phyloP scores from a whole-genome alignment of 129 eudicot species.

The Silybum marianum region DNA sequence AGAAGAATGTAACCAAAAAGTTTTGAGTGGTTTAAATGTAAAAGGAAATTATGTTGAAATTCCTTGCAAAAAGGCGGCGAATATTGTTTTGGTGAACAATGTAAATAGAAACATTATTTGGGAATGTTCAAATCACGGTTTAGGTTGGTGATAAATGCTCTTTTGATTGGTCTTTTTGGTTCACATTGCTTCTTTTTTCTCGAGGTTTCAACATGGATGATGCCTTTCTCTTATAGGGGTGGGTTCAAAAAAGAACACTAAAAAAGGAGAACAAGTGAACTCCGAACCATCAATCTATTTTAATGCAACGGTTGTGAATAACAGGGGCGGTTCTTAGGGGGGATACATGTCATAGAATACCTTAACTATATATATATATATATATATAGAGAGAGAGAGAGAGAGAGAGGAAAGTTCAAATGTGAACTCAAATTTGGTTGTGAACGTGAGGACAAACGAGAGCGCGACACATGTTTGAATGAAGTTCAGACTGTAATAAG shows the following conservation, averaged over 20 bases:
- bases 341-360: background rate
- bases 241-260: background rate
- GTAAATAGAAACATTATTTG: background rate
- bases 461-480: no score
- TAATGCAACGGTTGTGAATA: background rate
- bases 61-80: background rate
- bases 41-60: constrained; percentile 1
- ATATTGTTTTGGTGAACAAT: background rate
- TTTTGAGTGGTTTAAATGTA: background rate
- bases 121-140: background rate
- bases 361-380: background rate
- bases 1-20: background rate
- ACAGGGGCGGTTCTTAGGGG: background rate
- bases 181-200: background rate
- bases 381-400: no score
- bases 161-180: background rate
- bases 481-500: no score
- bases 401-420: no score
- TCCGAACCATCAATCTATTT: background rate
- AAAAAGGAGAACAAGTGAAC: background rate
- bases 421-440: no score
- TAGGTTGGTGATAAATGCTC: background rate
- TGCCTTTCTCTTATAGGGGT: background rate
- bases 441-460: no score
- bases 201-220: background rate